Evolutionary conservation across 139 green algal species (phyloP), one percentile per base, ranked within the genome.

Genomic region (Coelastrella sp.): DNA sequence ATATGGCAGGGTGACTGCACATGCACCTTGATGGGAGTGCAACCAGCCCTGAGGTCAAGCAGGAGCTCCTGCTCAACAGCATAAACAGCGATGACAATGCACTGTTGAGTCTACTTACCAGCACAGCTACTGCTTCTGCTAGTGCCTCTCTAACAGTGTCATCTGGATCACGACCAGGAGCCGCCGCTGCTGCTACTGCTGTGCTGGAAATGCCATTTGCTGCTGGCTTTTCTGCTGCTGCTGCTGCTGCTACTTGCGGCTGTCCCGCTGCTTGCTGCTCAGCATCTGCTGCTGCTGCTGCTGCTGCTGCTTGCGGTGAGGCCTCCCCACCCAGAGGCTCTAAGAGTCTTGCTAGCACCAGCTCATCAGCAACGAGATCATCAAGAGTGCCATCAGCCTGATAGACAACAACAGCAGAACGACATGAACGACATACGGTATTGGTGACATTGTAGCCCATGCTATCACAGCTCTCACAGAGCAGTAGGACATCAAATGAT

Each of bases 121-220:
- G 87, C 75, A 92, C 86, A 66, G 93, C 85, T n/a, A 96, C 74
- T 8, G 90, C 88, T 78, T 96, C 93, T 0, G 91, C 92, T 30
- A 96, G 85, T 6, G 85, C 71, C 51, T 93, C 86, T 0, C 93
- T 86, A 11, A 94, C 92, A 8, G 35, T 76, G 15, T 89, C 86
- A 50, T 95, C 87, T 6, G 63, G 62, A 2, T 89, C 74, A 48
- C 68, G 30, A 4, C 45, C 5, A 13, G 45, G 15, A 0, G 11
- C 45, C 15, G 23, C 38, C 50, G 40, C 78, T 53, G 48, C 41
- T 69, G 32, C 3, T 51, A 34, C 79, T 43, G 45, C 45, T 9
- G 11, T 57, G 66, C 5, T n/a, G 57, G 40, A 9, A n/a, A 17
- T 57, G 6, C n/a, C 57, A 19, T 43, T 38, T 21, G 62, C 15